Base-by-base conservation (phyloP, 371 early-diverging fungal genomes). In the Mucor ambiguus region DNA sequence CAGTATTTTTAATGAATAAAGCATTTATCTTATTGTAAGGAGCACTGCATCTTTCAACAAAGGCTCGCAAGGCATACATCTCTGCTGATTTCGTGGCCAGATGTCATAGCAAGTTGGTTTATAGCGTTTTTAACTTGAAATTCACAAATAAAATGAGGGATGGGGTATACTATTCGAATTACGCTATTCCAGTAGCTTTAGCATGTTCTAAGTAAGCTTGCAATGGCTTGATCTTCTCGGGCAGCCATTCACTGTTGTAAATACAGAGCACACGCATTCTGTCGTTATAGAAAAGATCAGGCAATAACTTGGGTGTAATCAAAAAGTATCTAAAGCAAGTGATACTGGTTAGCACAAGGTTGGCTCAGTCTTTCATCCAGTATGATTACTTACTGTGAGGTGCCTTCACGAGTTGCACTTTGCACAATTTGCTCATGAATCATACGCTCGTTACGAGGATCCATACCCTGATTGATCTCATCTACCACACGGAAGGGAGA, bases 381-480 rank as follows among this genome's bases (percentile, higher is more conserved):
- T 1, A 37, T 3, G 0, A 12, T 11, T 24, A 75, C 81, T 72
- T 83, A 94, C 87, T 95, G 93, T 9, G 93, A 85, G 5, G 90
- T 91, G 24, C 84, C 83, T 4, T 76, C 74, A 35, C 70, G 70
- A 69, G 87, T 87, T 0, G 93, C 93, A 3, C 86, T 87, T 41
- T 90, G 75, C 18, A 98, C 97, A 57, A 98, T 87, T 64, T 95
- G 94, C n/a, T 89, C 80, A 77, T 99, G 99, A 16, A 99, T 92
- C 80, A 94, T 82, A 33, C 98, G 91, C 75, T 99, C 99, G 74
- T 99, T 99, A 41, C 91, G 82, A 64, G 95, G 93, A 79, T 99
- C 99, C 99, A 99, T 99, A 63, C 99, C 99, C 80, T 99, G 99
- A 79, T 99, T 99, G 68, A 99, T 99, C 80, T 99, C 99, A 83